phyloP scores from a whole-genome alignment of 2,329 filamentous ascomycete genomes.

The Cladosporium sp. region DNA sequence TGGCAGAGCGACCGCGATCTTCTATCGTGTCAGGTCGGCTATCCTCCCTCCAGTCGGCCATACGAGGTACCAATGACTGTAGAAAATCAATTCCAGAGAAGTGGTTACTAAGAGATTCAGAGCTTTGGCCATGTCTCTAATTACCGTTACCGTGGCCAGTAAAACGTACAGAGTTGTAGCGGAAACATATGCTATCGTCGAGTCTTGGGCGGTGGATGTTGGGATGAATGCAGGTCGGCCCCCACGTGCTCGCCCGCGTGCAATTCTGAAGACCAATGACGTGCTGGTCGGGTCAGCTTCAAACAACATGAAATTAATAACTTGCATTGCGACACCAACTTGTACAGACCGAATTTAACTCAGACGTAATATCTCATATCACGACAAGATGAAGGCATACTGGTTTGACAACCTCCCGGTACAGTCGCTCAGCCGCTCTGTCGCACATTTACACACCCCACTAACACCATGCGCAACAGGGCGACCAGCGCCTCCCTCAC shows the following conservation, averaged over 20 bases:
- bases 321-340: neutral
- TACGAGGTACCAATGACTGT: too few relatives aligned
- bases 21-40: too few relatives aligned
- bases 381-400: constrained; percentile 61
- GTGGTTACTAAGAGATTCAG: too few relatives aligned
- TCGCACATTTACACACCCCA: neutral
- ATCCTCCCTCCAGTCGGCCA: too few relatives aligned
- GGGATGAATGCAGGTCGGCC: neutral
- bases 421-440: constrained; percentile 22
- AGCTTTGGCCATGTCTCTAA: too few relatives aligned
- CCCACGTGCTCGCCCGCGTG: neutral
- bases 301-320: too few relatives aligned
- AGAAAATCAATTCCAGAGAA: too few relatives aligned
- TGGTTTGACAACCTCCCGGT: constrained; percentile 66
- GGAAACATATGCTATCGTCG: too few relatives aligned
- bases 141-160: too few relatives aligned
- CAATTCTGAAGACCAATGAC: neutral
- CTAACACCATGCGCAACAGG: constrained; percentile 49
- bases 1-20: too few relatives aligned
- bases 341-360: neutral
- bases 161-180: too few relatives aligned
- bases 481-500: constrained; percentile 89
- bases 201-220: too few relatives aligned
- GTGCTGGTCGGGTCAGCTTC: neutral
- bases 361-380: neutral